Base-by-base conservation (phyloP, 495 filamentous ascomycete species). In the Parathielavia hyrcaniae region DNA sequence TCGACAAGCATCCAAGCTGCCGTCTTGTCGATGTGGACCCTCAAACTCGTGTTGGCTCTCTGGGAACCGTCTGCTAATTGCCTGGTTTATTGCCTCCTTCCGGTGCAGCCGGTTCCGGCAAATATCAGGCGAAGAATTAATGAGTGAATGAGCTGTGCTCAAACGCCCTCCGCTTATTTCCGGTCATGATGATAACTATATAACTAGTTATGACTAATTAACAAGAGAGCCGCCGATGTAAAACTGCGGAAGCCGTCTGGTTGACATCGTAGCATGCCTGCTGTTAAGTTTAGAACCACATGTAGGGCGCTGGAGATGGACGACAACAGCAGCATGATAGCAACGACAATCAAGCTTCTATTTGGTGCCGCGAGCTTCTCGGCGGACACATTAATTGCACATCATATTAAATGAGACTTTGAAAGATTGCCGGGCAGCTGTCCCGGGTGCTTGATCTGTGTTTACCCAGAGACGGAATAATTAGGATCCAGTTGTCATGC, bases 241-340 rank as follows among this genome's bases (percentile, higher is more conserved):
- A 38, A 20, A n/a, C n/a, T n/a, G 34, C n/a, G 16, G 36, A 41
- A n/a, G 26, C 34, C 35, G 23, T 5, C 20, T 41, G 22, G 50
- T 43, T 30, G 22, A 22, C 17, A 32, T 16, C 11, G 38, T 16
- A 50, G 17, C 48, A 4, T 12, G 14, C 7, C 1, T 45, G 51
- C 35, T 44, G 51, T 44, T 35, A 54, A 44, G 51, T 44, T 54
- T 54, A 54, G 51, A 14, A 54, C n/a, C n/a, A 54, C 51, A 54
- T 11, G n/a, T n/a, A n/a, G n/a, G 19, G 5, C 35, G 5, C 22
- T 20, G 12, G 7, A 10, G 36, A 53, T 2, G 8, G 5, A 17
- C 30, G 40, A 55, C n/a, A 43, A 40, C 40, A 13, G 36, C 41
- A 17, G n/a, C 10, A 44, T 14, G 39, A 56, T 48, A 39, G 44